These are phyloP conservation scores for Penicillium riverlandense DNA, from an alignment of 495 filamentous ascomycete species.

Conservation along the genomic window DNA sequence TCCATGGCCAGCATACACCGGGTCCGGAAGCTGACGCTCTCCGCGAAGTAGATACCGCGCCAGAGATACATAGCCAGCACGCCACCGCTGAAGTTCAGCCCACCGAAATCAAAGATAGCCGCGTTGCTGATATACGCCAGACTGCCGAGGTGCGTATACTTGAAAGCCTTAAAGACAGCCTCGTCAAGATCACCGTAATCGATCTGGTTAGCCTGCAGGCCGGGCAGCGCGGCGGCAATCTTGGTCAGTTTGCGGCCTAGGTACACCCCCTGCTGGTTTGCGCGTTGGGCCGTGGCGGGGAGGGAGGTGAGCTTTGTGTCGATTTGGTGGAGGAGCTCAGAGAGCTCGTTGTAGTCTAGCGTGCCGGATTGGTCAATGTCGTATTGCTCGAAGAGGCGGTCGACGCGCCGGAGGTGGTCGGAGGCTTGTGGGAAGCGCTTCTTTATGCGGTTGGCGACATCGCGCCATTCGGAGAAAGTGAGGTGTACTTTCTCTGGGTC, in stretches of 20 bases:
- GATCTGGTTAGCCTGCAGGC: conserved; percentile 71
- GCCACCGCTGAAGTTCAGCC: conserved; percentile 74
- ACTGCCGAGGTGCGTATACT: conserved; percentile 87
- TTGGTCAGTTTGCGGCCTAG: conserved; percentile 92
- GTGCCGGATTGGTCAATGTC: conserved; percentile 90
- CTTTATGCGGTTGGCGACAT: conserved; percentile 73
- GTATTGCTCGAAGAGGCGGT: conserved; percentile 83
- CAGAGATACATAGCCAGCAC: conserved; percentile 93
- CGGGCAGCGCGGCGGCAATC: conserved; percentile 71
- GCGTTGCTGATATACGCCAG: conserved; percentile 95
- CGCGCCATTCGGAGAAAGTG: conserved; percentile 80
- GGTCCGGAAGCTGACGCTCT: conserved; percentile 92
- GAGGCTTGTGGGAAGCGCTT: conserved; percentile 90
- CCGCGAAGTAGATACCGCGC: conserved; percentile 94
- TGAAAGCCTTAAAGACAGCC: conserved; percentile 90
- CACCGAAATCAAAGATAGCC: conserved; percentile 84
- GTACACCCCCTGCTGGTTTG: conserved; percentile 93
- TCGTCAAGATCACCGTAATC: conserved; percentile 87
- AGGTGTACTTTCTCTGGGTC: conserved; percentile 80
- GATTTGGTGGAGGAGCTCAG: conserved; percentile 82
- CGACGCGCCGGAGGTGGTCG: conserved; percentile 79
- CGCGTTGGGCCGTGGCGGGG: conserved; percentile 89
- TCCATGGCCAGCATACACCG: conserved; percentile 92
- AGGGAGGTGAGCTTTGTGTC: conserved; percentile 83
- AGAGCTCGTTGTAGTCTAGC: conserved; percentile 86